Evolutionary conservation across 345 rosid genomes (phyloP), one percentile per base, ranked within the genome.

Genomic region (Trapa bicornis): DNA sequence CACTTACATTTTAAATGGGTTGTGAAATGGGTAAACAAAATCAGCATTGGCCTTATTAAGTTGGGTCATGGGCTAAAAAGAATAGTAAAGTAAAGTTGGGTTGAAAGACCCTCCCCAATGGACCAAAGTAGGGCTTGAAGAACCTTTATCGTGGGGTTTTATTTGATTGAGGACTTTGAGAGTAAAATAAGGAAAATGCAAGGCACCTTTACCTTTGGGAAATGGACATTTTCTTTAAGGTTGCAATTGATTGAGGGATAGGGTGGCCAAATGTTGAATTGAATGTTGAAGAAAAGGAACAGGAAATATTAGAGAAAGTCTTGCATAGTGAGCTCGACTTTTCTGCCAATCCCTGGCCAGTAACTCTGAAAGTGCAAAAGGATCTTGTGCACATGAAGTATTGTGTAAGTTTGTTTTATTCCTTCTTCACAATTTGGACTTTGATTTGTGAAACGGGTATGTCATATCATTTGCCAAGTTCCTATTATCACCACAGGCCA

Each of bases 291-390:
- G 84, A 81, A 68, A 66, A 42, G 37, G 84, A 81, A 58, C 80
- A 78, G 50, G 84, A 77, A 58, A 81, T 81, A 76, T 81, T 81
- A n/a, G 80, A 81, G 64, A 74, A 81, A 70, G 84, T 81, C 56
- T 68, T 81, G 67, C 72, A 74, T 58, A 82, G 84, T 15, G 80
- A 78, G n/a, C 75, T 81, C 64, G 84, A 81, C 72, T 81, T 81
- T 56, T 60, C 65, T n/a, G 73, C 84, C 41, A 82, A 81, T 29
- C 84, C 84, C 4, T 81, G 82, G 84, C 84, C 84, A 74, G 65
- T 54, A 60, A 78, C 64, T 76, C 84, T 22, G 82, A 81, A 70
- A 74, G 82, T 72, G 84, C 82, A 22, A 15, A 81, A 81, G 71
- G 80, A 78, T 70, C 66, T 81, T 33, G 84, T 65, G 84, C 84